Percentiles rank a stretch among this genome's conserved stretches.
Evolutionary conservation across 139 green algal genomes (phyloP).

Genomic region (Dunaliella sp.): DNA sequence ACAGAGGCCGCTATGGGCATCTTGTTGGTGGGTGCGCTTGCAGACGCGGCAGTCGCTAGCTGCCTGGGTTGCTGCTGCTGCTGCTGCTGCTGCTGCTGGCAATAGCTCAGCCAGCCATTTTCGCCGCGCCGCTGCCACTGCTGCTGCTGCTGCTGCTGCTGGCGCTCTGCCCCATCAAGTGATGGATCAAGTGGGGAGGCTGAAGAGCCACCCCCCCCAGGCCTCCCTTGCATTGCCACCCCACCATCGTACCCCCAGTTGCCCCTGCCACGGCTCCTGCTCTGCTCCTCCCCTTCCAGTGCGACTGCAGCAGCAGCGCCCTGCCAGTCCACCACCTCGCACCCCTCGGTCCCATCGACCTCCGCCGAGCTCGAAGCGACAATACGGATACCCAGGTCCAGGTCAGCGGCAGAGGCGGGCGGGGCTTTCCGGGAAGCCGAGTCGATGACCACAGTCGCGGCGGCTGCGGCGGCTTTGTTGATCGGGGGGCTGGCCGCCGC

Average conservation of each 20-base stretch:
- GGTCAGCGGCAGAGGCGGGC: background rate
- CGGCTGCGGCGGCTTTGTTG: background rate
- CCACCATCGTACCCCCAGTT: background rate
- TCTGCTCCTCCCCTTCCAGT: background rate
- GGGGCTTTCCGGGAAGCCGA: background rate
- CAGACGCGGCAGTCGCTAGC: background rate
- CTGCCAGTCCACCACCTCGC: background rate
- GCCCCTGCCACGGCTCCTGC: background rate
- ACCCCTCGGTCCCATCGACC: background rate
- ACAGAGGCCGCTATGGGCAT: too few relatives aligned
- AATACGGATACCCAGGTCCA: slow-evolving; percentile 19
- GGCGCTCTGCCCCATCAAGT: background rate
- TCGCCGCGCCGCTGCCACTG: background rate
- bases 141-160: background rate
- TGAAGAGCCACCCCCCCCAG: too few relatives aligned
- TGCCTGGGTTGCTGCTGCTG: background rate
- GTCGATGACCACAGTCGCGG: background rate
- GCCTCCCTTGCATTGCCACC: background rate
- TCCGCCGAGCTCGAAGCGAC: background rate
- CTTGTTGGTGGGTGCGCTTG: background rate
- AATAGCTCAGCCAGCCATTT: background rate
- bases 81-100: background rate
- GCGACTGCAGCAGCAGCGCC: background rate
- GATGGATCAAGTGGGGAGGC: too few relatives aligned
- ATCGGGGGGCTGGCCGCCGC: background rate